Conservation (phyloP, 2,329 filamentous ascomycete species). For the Phoma sp. region DNA sequence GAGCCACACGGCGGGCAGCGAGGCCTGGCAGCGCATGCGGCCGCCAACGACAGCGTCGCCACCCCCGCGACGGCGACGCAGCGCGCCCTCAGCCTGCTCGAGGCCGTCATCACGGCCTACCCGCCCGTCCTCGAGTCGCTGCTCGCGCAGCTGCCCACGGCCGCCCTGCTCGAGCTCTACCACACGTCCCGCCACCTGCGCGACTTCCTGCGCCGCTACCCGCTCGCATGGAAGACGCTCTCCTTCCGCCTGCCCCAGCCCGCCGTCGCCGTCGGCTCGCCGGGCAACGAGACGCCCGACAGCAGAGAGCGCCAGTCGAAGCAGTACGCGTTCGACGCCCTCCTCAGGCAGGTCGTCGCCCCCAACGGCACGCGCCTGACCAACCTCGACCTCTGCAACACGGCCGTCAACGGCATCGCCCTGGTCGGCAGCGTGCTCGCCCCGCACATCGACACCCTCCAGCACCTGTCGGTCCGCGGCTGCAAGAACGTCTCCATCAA, state of each 20-base stretch:
- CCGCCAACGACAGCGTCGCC: too few species aligned
- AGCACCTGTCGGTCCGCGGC: slow-evolving; percentile 67
- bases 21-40: too few species aligned
- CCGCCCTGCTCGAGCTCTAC: slow-evolving; percentile 64
- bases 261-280: slow-evolving; percentile 45
- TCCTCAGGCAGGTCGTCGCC: slow-evolving; percentile 63
- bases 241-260: slow-evolving; percentile 63
- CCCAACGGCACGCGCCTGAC: slow-evolving; percentile 64
- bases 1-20: slow-evolving; percentile 17
- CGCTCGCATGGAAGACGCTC: slow-evolving; percentile 66
- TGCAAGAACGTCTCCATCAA: slow-evolving; percentile 71
- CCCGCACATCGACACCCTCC: slow-evolving; percentile 61
- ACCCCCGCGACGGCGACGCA: background rate
- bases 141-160: slow-evolving; percentile 63
- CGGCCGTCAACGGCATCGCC: slow-evolving; percentile 65
- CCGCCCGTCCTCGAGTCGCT: slow-evolving; percentile 66
- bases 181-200: slow-evolving; percentile 65
- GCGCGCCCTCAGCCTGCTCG: slow-evolving; percentile 53
- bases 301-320: slow-evolving; percentile 59
- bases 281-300: slow-evolving; percentile 52
- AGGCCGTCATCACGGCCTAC: slow-evolving; percentile 63
- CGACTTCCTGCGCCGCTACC: slow-evolving; percentile 62
- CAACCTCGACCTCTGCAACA: slow-evolving; percentile 68
- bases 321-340: slow-evolving; percentile 65
- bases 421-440: slow-evolving; percentile 63